phyloP scores from a whole-genome alignment of 2,329 filamentous ascomycete genomes.

The Alternaria viburni region DNA sequence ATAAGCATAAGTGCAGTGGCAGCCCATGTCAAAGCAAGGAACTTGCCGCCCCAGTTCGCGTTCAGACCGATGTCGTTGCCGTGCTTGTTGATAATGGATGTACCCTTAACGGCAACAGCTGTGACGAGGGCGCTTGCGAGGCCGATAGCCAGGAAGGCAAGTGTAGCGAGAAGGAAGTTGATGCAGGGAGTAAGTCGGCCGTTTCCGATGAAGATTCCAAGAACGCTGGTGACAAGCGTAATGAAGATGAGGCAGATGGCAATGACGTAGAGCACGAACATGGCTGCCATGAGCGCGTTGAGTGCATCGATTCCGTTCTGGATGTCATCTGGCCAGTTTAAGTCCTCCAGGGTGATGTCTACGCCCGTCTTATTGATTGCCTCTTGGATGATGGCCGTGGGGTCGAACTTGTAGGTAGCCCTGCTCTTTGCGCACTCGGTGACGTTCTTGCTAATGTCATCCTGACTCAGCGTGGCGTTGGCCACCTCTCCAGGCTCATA shows the following conservation, averaged over 20 bases:
- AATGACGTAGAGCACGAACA: conserved; percentile 66
- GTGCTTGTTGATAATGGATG: conserved; percentile 62
- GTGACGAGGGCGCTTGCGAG: conserved; percentile 77
- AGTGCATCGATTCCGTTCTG: conserved; percentile 60
- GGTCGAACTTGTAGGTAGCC: conserved; percentile 64
- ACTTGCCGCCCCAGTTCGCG: conserved; percentile 60
- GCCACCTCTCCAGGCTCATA: conserved; percentile 52
- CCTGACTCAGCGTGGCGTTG: conserved; percentile 51
- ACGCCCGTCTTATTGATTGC: conserved; percentile 53
- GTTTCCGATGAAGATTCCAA: conserved; percentile 51
- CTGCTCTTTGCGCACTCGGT: conserved; percentile 61
- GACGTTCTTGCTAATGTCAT: conserved; percentile 57
- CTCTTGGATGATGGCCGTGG: conserved; percentile 56
- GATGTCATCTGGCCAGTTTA: conserved; percentile 65
- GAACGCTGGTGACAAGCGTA: conserved; percentile 55
- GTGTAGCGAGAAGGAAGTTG: conserved; percentile 57
- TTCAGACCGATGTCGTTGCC: conserved; percentile 58
- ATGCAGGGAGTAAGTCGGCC: conserved; percentile 56
- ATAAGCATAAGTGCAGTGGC: conserved; percentile 56
- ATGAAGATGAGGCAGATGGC: conserved; percentile 61
- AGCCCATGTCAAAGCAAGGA: conserved; percentile 66
- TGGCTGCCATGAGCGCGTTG: conserved; percentile 57
- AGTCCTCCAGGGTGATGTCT: conserved; percentile 57
- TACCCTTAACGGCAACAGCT: conserved; percentile 63
- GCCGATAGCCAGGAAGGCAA: conserved; percentile 67